Evolutionary conservation across 2,329 filamentous ascomycete genomes (phyloP).

Genomic region (Bisporella sp.): DNA sequence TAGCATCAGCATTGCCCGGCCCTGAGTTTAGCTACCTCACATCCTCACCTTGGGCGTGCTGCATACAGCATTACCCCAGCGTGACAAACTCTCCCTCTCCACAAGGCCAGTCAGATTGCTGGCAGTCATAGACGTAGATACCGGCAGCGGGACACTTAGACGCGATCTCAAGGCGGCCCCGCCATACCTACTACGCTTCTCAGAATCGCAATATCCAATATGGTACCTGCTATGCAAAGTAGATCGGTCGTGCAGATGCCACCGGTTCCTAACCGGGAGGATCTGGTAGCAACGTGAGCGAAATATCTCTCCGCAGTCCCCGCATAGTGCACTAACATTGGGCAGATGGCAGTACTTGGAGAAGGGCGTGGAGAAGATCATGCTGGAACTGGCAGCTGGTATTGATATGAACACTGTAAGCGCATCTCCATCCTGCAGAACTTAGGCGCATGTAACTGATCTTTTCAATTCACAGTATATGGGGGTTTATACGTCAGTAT

Average conservation of each 20-base stretch:
- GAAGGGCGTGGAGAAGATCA: slow-evolving; percentile 82
- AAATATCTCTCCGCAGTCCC: neutral
- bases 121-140: too few relatives aligned
- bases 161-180: too few relatives aligned
- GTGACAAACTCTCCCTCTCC: too few relatives aligned
- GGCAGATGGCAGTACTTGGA: slow-evolving; percentile 84
- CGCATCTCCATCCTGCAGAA: slow-evolving; percentile 4
- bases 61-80: too few relatives aligned
- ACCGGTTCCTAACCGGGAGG: slow-evolving; percentile 53
- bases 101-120: too few relatives aligned
- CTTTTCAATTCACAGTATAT: slow-evolving; percentile 58
- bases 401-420: slow-evolving; percentile 85
- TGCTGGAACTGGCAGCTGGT: slow-evolving; percentile 84
- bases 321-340: neutral
- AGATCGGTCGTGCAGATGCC: slow-evolving; percentile 36
- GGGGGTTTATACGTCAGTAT: slow-evolving; percentile 80
- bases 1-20: too few relatives aligned
- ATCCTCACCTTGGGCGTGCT: too few relatives aligned
- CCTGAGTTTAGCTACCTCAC: too few relatives aligned
- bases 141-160: too few relatives aligned
- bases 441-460: neutral
- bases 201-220: neutral
- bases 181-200: too few relatives aligned
- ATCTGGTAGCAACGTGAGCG: slow-evolving; percentile 55
- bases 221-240: slow-evolving; percentile 12